These are phyloP conservation scores for Breynia disticha DNA, from an alignment of 441 rosid genomes.

Conservation along the genomic window DNA sequence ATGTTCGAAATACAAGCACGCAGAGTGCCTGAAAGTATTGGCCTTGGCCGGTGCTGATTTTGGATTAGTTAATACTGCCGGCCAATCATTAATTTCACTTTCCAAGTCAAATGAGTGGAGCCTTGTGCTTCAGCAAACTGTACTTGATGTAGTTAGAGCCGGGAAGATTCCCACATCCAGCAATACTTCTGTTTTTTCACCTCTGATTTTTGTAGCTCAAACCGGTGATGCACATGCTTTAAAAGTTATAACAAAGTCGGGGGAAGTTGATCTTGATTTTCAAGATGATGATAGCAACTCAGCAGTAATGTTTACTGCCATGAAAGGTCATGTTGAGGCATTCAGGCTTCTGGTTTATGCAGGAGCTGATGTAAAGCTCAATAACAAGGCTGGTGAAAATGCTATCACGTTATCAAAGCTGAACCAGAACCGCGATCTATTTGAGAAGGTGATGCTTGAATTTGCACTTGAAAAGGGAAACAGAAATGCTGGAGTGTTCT, in stretches of 20 bases:
- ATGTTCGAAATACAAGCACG: conserved; percentile 50
- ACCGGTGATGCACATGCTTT: conserved; percentile 66
- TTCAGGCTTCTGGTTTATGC: conserved; percentile 69
- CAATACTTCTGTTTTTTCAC: conserved; percentile 42
- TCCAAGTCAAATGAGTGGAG: conserved; percentile 58
- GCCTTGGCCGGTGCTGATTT: conserved; percentile 81
- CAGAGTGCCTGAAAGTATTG: conserved; percentile 48
- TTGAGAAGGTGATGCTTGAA: conserved; percentile 96
- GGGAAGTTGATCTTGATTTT: conserved; percentile 44
- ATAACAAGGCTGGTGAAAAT: conserved; percentile 61
- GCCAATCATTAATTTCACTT: conserved; percentile 42
- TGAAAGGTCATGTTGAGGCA: conserved; percentile 65
- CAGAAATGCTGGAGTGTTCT: conserved; percentile 60
- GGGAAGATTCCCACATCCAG: conserved; percentile 59
- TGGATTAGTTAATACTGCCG: conserved; percentile 44
- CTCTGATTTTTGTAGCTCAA: conserved; percentile 52
- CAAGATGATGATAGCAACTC: conserved; percentile 78
- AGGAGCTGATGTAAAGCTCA: conserved; percentile 77
- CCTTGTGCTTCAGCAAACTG: conserved; percentile 47
- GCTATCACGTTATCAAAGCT: conserved; percentile 58
- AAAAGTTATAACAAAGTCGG: conserved; percentile 31
- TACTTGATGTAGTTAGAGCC: conserved; percentile 39
- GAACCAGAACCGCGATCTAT: conserved; percentile 48
- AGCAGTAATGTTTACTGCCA: conserved; percentile 79
- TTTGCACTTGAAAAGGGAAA: conserved; percentile 80